A percentile compares a stretch with the other conserved stretches of the same genome.
Conservation (phyloP, 2,329 filamentous ascomycete species). For the Ophiognomonia clavigignenti-juglandacearum region DNA sequence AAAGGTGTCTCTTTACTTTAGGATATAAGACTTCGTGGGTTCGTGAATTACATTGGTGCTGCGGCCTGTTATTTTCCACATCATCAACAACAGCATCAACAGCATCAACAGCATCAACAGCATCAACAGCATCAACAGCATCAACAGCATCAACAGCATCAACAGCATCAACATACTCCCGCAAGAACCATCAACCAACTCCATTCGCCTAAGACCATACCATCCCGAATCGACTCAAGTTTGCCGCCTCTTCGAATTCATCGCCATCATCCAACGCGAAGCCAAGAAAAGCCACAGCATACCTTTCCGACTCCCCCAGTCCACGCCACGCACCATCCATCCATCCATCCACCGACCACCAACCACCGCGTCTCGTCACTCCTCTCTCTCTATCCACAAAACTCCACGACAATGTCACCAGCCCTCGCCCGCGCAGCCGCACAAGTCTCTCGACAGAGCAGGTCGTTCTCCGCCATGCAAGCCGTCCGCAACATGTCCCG, state of each 20-base stretch:
- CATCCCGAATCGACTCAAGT: neutral
- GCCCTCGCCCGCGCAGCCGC: conserved; percentile 26
- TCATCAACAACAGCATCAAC: conserved; percentile 10
- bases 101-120: conserved; percentile 2
- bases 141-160: too few species aligned
- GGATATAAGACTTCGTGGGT: conserved; percentile 12
- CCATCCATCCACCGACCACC: too few species aligned
- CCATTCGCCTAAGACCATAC: conserved; percentile 4
- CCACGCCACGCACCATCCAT: conserved; percentile 15
- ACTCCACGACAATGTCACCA: conserved; percentile 25
- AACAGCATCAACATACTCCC: too few species aligned
- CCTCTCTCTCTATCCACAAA: neutral
- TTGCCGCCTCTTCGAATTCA: too few species aligned
- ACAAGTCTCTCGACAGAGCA: conserved; percentile 18
- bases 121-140: conserved; percentile 5
- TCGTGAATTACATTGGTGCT: conserved; percentile 8
- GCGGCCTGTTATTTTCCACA: conserved; percentile 4
- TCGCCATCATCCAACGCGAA: too few species aligned
- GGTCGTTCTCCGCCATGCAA: conserved; percentile 32
- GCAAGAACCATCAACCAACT: too few species aligned
- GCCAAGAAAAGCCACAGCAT: too few species aligned
- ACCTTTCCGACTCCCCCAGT: conserved; percentile 4
- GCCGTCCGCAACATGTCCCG: conserved; percentile 31
- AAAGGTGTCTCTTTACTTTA: too few species aligned
- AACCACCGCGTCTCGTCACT: conserved; percentile 11